Evolutionary conservation across 306 rosid species (phyloP), one percentile per base, ranked within the genome.

Genomic region (Pueraria montana): DNA sequence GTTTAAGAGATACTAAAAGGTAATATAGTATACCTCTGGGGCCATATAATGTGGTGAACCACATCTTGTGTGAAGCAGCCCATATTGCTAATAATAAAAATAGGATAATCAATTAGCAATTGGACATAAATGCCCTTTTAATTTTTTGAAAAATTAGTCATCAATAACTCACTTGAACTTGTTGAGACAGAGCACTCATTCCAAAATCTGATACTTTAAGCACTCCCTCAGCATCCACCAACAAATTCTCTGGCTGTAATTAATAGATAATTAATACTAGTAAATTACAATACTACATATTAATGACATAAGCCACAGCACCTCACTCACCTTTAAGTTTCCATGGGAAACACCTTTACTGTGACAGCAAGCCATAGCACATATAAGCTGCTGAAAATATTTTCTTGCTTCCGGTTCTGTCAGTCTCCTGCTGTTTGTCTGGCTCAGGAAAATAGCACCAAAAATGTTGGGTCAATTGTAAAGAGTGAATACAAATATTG

Each of bases 141-240:
- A 56, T 64, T 26, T 20, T 42, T n/a, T n/a, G 14, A 84, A 69
- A 74, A 56, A 50, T 52, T 52, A 70, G 64, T 70, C 34, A 23
- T 17, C 1, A 23, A 58, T 11, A 40, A 85, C 10, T 18, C 3
- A 55, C 97, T 88, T 86, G 40, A 34, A 91, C 84, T 84, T 90
- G 94, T 75, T 90, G 97, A 70, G 94, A 89, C 26, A 94, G 89
- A 2, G 95, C 91, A 83, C 92, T 94, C 84, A 92, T 72, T 82
- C 95, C 98, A 83, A 94, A 92, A 83, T 94, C 93, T 13, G 94
- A 89, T 84, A 92, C 88, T 86, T 92, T 94, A 30, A 94, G 98
- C 62, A 30, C 68, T 10, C 91, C 95, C 66, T 77, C 75, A 52
- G 73, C 88, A 83, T 86, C 92, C 76, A 94, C 69, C 81, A 94